Base-by-base conservation (phyloP, 2,329 filamentous ascomycete genomes). In the Basipetospora sp. region DNA sequence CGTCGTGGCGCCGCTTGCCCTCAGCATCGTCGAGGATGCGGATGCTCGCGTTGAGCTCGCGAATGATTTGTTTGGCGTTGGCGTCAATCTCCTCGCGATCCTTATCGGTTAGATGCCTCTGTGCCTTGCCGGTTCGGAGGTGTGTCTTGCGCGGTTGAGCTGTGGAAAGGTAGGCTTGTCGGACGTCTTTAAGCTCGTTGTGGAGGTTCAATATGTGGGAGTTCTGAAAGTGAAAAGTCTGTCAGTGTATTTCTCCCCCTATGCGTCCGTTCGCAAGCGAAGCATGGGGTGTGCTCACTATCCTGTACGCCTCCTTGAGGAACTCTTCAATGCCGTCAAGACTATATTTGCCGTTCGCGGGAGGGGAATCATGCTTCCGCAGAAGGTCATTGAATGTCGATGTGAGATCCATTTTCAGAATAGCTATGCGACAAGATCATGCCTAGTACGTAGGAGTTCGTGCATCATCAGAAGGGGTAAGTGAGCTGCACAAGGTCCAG, bases 301-400 rank as follows among this genome's bases (percentile, higher is more conserved):
- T 94, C 54, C 80, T 75, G 60, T 93, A 90, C 38, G 90, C 90
- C 60, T 96, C 88, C 53, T 88, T 86, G 25, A 96, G 65, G 54
- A 96, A 98, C 50, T 81, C 80, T 54, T 94, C 83, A 36, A 90
- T 70, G 47, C 59, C 67, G 45, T 69, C 62, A 34, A 65, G 48
- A 40, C 55, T 62, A 45, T 65, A 65, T 44, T 52, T 49, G 32
- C 50, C 50, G 38, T 51, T 59, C 10, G 69, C 64, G 6, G 65
- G 59, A 19, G 62, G 60, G 31, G 69, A 67, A 56, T 71, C 60
- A 43, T 72, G 71, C 47, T 67, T 60, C 49, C 69, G 68, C 17
- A 88, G 67, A 33, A 80, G 66, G 53, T 77, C 65, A 54, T 84
- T 77, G 59, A 88, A 79, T 31, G 68, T 53, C 27, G 74, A 62